These are phyloP conservation scores for Lavandula angustifolia DNA, from an alignment of 257 asterid species.

Conservation along the genomic window DNA sequence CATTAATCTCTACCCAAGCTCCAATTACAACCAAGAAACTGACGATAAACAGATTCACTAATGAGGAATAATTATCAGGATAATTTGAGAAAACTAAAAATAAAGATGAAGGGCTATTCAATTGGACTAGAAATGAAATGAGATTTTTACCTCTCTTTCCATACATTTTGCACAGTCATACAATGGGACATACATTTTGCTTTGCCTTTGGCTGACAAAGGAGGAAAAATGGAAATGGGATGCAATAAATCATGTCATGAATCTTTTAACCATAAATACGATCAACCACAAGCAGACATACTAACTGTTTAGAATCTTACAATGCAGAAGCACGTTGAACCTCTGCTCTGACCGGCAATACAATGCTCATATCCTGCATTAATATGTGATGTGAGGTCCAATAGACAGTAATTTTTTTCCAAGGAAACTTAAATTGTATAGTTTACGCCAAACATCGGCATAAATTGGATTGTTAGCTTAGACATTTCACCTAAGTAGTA, in stretches of 20 bases:
- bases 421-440: too few relatives aligned
- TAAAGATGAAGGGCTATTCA: constrained; percentile 10
- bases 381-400: constrained; percentile 27
- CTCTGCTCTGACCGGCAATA: constrained; percentile 42
- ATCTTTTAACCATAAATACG: background rate
- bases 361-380: constrained; percentile 42
- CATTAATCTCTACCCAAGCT: background rate
- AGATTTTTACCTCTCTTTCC: constrained; percentile 45
- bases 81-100: background rate
- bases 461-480: background rate
- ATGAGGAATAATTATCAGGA: constrained; percentile 2
- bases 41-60: background rate
- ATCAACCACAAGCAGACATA: constrained; percentile 1
- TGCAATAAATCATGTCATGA: constrained; percentile 22
- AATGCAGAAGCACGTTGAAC: constrained; percentile 37
- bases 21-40: constrained; percentile 20
- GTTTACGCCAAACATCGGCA: too few relatives aligned
- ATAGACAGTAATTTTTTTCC: background rate
- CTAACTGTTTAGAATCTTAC: constrained; percentile 42
- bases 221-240: constrained; percentile 27
- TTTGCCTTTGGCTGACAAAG: constrained; percentile 48
- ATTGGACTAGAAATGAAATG: constrained; percentile 16
- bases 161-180: constrained; percentile 58
- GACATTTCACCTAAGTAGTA: constrained; percentile 12
- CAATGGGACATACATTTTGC: constrained; percentile 32